A percentile compares a stretch with the other conserved stretches of the same genome.
phyloP scores from a whole-genome alignment of 2,329 filamentous ascomycete genomes.

The Xylariomycetidae sp. region DNA sequence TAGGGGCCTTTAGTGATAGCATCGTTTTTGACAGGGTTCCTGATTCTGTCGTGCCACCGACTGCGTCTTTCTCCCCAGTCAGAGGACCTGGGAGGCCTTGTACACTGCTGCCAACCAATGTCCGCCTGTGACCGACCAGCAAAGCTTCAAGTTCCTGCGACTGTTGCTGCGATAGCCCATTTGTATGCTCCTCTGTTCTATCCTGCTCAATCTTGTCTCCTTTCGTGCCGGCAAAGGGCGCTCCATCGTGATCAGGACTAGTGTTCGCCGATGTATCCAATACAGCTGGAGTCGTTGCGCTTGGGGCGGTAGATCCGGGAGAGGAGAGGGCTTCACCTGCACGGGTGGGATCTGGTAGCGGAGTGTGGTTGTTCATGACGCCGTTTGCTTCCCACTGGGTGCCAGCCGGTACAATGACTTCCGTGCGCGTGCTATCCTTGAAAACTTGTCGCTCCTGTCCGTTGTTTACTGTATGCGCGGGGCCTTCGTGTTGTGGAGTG shows the following conservation, averaged over 20 bases:
- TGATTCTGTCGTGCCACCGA: no score
- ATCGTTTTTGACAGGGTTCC: no score
- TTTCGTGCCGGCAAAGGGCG: conserved; percentile 47
- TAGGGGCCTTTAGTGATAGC: no score
- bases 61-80: no score
- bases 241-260: conserved; percentile 65
- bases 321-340: conserved; percentile 46
- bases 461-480: no score
- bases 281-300: conserved; percentile 66
- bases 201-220: conserved; percentile 31
- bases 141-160: no score
- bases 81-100: no score
- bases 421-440: conserved; percentile 7
- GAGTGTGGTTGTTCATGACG: conserved; percentile 29
- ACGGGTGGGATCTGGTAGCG: conserved; percentile 30
- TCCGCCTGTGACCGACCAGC: no score
- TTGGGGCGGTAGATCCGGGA: conserved; percentile 65
- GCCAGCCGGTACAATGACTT: conserved; percentile 9
- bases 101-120: no score
- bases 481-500: no score
- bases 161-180: no score
- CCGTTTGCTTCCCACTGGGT: conserved; percentile 13
- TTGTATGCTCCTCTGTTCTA: conserved; percentile 23
- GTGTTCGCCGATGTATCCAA: conserved; percentile 68
- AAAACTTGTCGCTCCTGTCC: no score